Evolutionary conservation across 2,329 filamentous ascomycete genomes (phyloP), one percentile per base, ranked within the genome.

Genomic region (Hypoxylon sp.): DNA sequence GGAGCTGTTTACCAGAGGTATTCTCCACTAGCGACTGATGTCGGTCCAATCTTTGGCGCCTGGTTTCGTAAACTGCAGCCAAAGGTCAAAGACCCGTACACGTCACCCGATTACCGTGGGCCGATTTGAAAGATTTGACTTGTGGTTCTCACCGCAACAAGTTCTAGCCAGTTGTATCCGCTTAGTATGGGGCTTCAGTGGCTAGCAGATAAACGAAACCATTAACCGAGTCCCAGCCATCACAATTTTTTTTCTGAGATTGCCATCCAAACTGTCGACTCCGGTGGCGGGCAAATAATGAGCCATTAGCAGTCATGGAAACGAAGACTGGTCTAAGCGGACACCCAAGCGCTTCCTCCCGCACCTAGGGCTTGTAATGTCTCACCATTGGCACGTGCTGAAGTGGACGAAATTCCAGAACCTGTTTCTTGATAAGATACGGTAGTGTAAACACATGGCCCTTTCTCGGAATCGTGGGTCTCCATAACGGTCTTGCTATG

Each of bases 81-180:
- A 41, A 28, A 60, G 17, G 17, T 32, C 25, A 43, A 65, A 62
- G 43, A n/a, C 45, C 51, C 49, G 57, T 57, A 59, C 68, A 70
- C 68, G 65, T 70, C 65, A 70, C 65, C 45, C 56, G 30, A 36
- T 30, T 46, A 11, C 61, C 34, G 60, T 56, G 60, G 65, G 36
- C 52, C 41, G 41, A 49, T 56, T 53, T 49, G 57, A 58, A 48
- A 63, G 56, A 52, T 28, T 17, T 49, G 21, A 48, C 17, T 64
- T 69, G 65, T 56, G 61, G 68, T 62, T 65, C 68, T 70, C 68
- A 70, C 68, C 68, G 68, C 68, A 70, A 68, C 48, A 64, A 68
- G 63, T 60, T 58, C 60, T 64, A 51, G 50, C 63, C 63, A 64
- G 32, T 48, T 34, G 56, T 59, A 62, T 41, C 59, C 60, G 58